Evolutionary conservation across 495 filamentous ascomycete species (phyloP).

Genomic region (Cryomyces antarcticus): DNA sequence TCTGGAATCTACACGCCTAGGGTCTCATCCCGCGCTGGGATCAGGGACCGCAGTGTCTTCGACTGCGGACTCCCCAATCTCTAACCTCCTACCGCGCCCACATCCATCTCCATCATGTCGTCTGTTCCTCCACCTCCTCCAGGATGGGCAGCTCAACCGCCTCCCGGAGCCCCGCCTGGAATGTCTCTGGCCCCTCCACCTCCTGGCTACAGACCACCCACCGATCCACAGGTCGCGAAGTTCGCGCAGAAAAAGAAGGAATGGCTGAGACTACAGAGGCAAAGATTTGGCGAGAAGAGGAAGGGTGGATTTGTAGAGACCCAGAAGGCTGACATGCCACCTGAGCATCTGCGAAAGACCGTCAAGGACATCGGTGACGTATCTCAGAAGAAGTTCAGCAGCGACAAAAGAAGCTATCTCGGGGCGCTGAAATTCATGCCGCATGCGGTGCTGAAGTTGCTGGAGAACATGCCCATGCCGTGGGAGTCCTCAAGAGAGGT

Average conservation of each 20-base stretch:
- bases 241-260: constrained; percentile 97
- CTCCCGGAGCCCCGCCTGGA: constrained; percentile 54
- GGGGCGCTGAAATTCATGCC: constrained; percentile 99
- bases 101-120: constrained; percentile 2
- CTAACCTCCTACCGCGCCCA: too few relatives aligned
- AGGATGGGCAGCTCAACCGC: constrained; percentile 49
- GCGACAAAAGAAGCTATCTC: constrained; percentile 94
- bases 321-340: constrained; percentile 97
- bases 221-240: constrained; percentile 77
- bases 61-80: too few relatives aligned
- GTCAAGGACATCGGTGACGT: constrained; percentile 98
- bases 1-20: background rate
- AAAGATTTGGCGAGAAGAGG: constrained; percentile 88
- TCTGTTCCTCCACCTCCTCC: constrained; percentile 43
- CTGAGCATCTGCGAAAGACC: constrained; percentile 95
- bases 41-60: too few relatives aligned
- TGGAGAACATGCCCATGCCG: constrained; percentile 99
- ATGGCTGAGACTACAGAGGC: constrained; percentile 85
- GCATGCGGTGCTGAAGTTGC: constrained; percentile 91
- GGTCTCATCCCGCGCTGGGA: too few relatives aligned
- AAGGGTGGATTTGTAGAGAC: constrained; percentile 94
- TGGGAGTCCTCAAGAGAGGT: constrained; percentile 95
- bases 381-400: constrained; percentile 97
- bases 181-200: constrained; percentile 66
- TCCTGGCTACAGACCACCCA: constrained; percentile 67